Evolutionary conservation across 116 monocot species (phyloP).

Genomic region (Iris pallida): DNA sequence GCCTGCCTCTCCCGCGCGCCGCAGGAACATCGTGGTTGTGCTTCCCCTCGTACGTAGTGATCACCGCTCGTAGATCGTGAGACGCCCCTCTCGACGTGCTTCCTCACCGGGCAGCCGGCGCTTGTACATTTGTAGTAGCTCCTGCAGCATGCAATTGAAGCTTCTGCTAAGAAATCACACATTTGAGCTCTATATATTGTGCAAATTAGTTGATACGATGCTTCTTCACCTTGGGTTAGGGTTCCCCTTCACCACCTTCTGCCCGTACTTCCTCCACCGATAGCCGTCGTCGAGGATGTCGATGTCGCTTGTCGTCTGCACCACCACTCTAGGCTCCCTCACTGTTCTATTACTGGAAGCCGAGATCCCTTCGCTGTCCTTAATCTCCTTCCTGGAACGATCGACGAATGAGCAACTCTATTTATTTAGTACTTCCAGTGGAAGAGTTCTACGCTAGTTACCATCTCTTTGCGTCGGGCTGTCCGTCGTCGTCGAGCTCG

Average conservation of each 20-base stretch:
- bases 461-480: conserved; percentile 58
- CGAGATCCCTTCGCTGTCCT: conserved; percentile 33
- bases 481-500: conserved; percentile 38
- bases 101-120: conserved; percentile 32
- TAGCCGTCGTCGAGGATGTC: conserved; percentile 75
- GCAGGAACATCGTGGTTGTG: conserved; percentile 53
- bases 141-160: conserved; percentile 11
- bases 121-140: conserved; percentile 63
- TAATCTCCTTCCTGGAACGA: conserved; percentile 53
- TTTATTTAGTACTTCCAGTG: not conserved
- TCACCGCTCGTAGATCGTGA: conserved; percentile 36
- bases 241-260: conserved; percentile 80
- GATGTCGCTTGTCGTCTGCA: conserved; percentile 69
- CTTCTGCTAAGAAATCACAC: no score
- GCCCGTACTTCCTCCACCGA: conserved; percentile 78
- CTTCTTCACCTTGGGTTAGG: conserved; percentile 57
- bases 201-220: no score
- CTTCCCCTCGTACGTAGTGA: conserved; percentile 59
- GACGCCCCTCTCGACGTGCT: conserved; percentile 50
- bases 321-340: conserved; percentile 60
- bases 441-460: conserved; percentile 9
- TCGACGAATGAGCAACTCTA: not conserved
- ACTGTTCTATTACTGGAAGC: conserved; percentile 29
- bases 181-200: no score
- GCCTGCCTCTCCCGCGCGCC: conserved; percentile 16